Evolutionary conservation across 2,329 filamentous ascomycete species (phyloP), one percentile per base, ranked within the genome.

Genomic region (Colletotrichum echinochloae): DNA sequence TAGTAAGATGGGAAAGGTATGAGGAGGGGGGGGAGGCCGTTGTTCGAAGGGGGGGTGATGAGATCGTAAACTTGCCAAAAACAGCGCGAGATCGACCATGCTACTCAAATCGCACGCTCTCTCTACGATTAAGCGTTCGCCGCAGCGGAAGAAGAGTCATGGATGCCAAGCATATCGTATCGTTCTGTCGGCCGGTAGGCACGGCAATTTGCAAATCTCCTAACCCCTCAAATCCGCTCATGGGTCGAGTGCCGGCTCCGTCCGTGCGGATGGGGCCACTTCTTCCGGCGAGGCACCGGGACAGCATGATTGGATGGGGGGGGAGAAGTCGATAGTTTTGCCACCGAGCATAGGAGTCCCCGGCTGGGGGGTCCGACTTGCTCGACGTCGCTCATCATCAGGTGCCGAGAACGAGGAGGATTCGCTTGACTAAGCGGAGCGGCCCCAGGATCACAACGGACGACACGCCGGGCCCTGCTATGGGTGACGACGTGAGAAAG

Each of bases 221-320:
- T 48, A 9, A 11, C 60, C 60, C 16, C 33, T 30, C 33, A n/a
- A n/a, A 39, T 46, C 33, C 46, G 33, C 16, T 23, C 14, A 30
- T 11, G 44, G 39, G 55, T 61, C 49, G 26, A 66, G 26, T 33
- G 63, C 63, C 67, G 67, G 67, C 41, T 26, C 67, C 63, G 67
- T 70, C 67, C 62, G 67, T 70, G 67, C 67, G 26, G 26, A 51
- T 41, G 54, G 14, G 26, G n/a, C 49, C 60, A 46, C 41, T 37
- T 41, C 30, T n/a, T 37, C 39, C 65, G 41, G 46, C 66, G 61
- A 48, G 46, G 1, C 55, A 37, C 60, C 66, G 66, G 60, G 44
- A 39, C 52, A 14, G 41, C 41, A 12, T n/a, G 14, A 26, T 37
- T 59, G 56, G 56, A 26, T 26, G 20, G n/a, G 26, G 56, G 56